phyloP scores from a whole-genome alignment of 2,329 filamentous ascomycete species.

The Xylariaceae sp. region DNA sequence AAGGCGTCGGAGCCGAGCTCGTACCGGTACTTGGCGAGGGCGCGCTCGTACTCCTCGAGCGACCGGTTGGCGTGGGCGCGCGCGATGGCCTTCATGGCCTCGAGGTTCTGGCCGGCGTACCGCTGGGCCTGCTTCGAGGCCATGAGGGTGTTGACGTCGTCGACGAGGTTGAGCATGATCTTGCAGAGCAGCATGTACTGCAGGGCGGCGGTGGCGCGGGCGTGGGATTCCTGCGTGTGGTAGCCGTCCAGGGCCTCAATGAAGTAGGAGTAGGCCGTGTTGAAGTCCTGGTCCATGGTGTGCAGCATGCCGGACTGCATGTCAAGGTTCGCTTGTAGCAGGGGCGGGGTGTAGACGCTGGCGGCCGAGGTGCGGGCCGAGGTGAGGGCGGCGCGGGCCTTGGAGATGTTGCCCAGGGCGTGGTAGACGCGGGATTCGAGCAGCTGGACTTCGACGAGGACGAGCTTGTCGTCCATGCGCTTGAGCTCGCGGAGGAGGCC shows the following conservation, averaged over 20 bases:
- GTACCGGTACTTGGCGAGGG: conserved; percentile 83
- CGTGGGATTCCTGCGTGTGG: conserved; percentile 81
- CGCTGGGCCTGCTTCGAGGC: conserved; percentile 94
- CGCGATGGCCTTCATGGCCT: conserved; percentile 98
- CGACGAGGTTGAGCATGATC: conserved; percentile 96
- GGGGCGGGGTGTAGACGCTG: conserved; percentile 92
- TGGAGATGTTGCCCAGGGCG: conserved; percentile 91
- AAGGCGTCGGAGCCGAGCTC: conserved; percentile 93
- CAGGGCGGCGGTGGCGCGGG: conserved; percentile 89
- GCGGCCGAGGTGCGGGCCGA: conserved; percentile 92
- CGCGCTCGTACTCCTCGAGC: conserved; percentile 93
- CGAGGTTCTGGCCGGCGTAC: conserved; percentile 91
- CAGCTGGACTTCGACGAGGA: conserved; percentile 95
- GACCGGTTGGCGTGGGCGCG: conserved; percentile 93
- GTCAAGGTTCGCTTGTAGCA: conserved; percentile 92
- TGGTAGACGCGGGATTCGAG: conserved; percentile 97
- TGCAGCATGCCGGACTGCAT: conserved; percentile 99
- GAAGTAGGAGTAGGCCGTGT: conserved; percentile 97
- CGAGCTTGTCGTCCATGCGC: conserved; percentile 96
- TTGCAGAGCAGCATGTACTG: conserved; percentile 99
- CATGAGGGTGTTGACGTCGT: conserved; percentile 95
- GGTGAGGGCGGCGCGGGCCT: conserved; percentile 90
- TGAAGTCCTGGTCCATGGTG: conserved; percentile 98
- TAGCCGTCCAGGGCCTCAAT: conserved; percentile 98
- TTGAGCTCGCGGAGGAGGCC: conserved; percentile 93